Evolutionary conservation across 2,329 filamentous ascomycete genomes (phyloP).

Genomic region (Capronia americana): DNA sequence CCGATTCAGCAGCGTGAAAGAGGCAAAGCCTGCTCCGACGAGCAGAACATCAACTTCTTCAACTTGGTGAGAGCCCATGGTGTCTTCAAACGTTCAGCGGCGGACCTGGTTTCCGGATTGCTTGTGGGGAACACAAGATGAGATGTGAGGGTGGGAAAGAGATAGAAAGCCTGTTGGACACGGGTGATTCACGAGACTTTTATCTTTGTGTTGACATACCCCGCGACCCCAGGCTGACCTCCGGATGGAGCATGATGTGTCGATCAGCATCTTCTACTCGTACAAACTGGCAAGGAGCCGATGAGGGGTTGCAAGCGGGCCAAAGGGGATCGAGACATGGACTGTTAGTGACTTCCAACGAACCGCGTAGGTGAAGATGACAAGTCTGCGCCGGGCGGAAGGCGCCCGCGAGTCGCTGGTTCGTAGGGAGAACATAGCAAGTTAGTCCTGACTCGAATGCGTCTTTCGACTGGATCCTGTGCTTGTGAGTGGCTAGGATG

Average conservation of each 20-base stretch:
- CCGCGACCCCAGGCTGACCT: constrained; percentile 17
- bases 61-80: constrained; percentile 32
- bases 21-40: constrained; percentile 47
- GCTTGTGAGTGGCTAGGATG: background rate
- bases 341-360: background rate
- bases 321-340: constrained; percentile 23
- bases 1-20: constrained; percentile 57
- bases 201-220: constrained; percentile 16
- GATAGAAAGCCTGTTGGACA: background rate
- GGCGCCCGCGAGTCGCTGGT: constrained; percentile 3
- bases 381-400: constrained; percentile 2
- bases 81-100: background rate
- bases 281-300: background rate
- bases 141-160: background rate
- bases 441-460: background rate
- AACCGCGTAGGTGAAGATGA: background rate
- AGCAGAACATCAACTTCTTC: constrained; percentile 36
- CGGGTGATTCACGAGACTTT: background rate
- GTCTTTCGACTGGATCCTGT: background rate
- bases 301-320: constrained; percentile 32
- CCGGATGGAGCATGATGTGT: constrained; percentile 12
- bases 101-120: background rate
- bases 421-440: background rate
- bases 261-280: constrained; percentile 7
- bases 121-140: background rate